phyloP scores from a whole-genome alignment of 345 rosid genomes.

The Eucalyptus regnans region DNA sequence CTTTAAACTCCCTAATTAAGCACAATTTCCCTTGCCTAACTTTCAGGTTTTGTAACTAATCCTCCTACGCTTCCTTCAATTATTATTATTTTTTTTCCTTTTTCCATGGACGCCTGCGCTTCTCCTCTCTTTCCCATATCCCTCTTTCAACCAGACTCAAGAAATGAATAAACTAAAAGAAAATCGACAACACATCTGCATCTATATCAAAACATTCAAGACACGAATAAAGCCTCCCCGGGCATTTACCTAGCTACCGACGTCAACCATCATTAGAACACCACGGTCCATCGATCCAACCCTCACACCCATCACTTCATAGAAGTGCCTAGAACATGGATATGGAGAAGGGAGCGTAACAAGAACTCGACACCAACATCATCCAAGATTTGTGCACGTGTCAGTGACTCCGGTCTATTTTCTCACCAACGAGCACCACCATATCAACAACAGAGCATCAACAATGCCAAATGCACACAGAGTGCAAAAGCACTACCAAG shows the following conservation, averaged over 20 bases:
- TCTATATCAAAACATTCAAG: no score
- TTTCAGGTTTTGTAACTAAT: no score
- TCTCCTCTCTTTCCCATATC: no score
- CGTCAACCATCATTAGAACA: neutral
- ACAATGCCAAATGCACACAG: neutral
- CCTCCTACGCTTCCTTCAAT: no score
- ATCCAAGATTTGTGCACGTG: rapidly evolving
- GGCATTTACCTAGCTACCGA: neutral
- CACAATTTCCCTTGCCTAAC: no score
- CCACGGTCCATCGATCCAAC: rapidly evolving
- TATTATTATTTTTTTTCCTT: no score
- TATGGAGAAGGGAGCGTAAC: rapidly evolving
- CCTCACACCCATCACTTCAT: neutral
- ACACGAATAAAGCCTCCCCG: rapidly evolving
- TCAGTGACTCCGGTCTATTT: no score
- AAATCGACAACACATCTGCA: neutral
- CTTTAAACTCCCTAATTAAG: no score
- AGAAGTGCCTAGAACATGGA: neutral
- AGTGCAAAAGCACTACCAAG: neutral
- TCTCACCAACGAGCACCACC: rapidly evolving
- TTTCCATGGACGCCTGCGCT: no score
- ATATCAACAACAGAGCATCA: neutral
- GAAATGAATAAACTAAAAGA: no score
- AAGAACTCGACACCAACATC: neutral
- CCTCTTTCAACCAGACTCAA: no score